A percentile compares a stretch with the other conserved stretches of the same genome.
Conservation (phyloP, 1,284 basidiomycete genomes). For the Sporisorium exsertum region DNA sequence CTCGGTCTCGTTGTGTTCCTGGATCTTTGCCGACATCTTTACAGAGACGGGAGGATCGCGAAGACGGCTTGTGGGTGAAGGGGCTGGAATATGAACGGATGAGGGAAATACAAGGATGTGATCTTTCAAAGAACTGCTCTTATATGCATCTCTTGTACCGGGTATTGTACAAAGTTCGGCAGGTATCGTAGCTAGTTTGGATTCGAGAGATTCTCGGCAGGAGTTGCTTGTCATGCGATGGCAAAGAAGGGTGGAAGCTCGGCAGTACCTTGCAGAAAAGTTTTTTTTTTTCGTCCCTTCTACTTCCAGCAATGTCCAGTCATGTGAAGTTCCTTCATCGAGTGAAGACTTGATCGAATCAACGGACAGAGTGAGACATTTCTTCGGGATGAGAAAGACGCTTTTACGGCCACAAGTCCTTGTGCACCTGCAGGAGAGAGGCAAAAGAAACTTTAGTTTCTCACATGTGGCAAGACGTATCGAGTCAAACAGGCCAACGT, state of each 20-base stretch:
- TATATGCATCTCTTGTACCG: slow-evolving; percentile 1
- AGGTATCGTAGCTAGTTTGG: background rate
- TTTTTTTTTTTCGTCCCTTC: background rate
- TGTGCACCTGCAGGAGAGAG: background rate
- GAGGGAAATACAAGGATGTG: background rate
- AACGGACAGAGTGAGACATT: too few relatives aligned
- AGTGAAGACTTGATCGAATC: too few relatives aligned
- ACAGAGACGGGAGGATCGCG: background rate
- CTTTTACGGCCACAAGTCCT: background rate
- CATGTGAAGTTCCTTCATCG: too few relatives aligned
- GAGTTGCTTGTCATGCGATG: background rate
- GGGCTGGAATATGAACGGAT: background rate
- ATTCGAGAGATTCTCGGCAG: background rate
- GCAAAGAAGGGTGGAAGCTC: background rate
- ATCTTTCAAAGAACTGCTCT: background rate
- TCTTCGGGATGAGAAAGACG: background rate
- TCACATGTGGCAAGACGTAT: background rate
- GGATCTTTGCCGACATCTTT: slow-evolving; percentile 4
- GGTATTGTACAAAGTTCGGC: too few relatives aligned
- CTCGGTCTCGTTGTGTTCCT: slow-evolving; percentile 5
- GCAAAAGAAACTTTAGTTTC: background rate
- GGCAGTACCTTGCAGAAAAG: slow-evolving; percentile 10
- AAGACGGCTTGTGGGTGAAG: background rate
- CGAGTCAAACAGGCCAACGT: background rate
- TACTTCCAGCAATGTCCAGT: background rate